Base-by-base conservation (phyloP, 352 stramenopile species). In the Pythium coloratum region DNA sequence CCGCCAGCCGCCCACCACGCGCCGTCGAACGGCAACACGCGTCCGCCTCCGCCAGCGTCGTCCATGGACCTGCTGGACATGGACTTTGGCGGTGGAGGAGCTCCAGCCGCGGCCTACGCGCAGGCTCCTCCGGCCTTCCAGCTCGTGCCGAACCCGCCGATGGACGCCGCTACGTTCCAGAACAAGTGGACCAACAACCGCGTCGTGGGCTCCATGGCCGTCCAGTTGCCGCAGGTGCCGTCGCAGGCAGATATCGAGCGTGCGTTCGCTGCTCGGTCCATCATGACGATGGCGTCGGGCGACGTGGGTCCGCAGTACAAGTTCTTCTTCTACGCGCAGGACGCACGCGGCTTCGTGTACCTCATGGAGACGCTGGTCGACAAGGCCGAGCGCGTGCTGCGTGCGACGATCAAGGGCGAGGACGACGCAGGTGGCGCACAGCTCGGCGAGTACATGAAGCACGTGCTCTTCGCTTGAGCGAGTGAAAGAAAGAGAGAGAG, bases 261-360 rank as follows among this genome's bases (percentile, higher is more conserved):
- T 49, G 78, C 76, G 61, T 91, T 94, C 59, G 75, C 77, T 1
- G 72, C 71, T 8, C 70, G 67, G 6, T 77, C 72, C 53, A 84
- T 94, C 56, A 73, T 92, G 63, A 94, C 86, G 33, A 94, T 94
- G 83, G 83, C 86, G 13, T 91, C 86, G 30, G 83, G 86, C 12
- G 86, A 94, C 64, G 84, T 94, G 16, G 86, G 86, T 3, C 74
- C 79, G 44, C 86, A 94, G 73, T 89, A 85, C 77, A 94, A 94
- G 69, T 94, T 94, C 58, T 94, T 94, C 72, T 94, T 92, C 65
- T 92, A 91, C 69, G 83, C 83, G 32, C 86, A 94, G 69, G 83
- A 92, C 68, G 72, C 70, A 14, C 74, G 83, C 33, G 80, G 81
- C 10, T 66, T 73, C 9, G 86, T 82, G 53, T 94, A 88, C 62